phyloP scores from a whole-genome alignment of 2,329 filamentous ascomycete species.

The Blumeriella jaapii region DNA sequence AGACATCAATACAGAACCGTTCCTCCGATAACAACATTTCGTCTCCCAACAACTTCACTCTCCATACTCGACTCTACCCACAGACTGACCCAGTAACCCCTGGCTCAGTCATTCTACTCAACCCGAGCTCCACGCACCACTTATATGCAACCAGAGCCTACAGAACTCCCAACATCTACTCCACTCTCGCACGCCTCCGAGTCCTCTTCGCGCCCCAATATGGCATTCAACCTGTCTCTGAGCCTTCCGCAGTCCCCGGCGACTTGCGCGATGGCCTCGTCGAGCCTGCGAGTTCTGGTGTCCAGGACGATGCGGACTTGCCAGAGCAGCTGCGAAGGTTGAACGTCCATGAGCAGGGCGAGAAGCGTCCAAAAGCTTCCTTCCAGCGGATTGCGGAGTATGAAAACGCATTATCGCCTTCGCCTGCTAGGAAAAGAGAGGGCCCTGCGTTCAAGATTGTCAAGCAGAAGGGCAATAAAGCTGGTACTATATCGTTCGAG shows the following conservation, averaged over 20 bases:
- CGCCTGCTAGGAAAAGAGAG: conserved; percentile 32
- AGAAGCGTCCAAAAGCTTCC: conserved; percentile 22
- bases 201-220: conserved; percentile 36
- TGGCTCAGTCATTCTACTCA: conserved; percentile 26
- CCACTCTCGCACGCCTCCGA: conserved; percentile 29
- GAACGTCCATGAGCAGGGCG: conserved; percentile 31
- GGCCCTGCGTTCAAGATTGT: conserved; percentile 44
- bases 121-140: conserved; percentile 26
- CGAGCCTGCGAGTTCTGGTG: background rate
- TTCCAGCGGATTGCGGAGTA: conserved; percentile 44
- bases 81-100: conserved; percentile 26
- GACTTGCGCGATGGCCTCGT: conserved; percentile 6
- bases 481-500: conserved; percentile 23
- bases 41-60: too few relatives aligned
- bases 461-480: conserved; percentile 30
- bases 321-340: conserved; percentile 40
- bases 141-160: conserved; percentile 55
- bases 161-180: conserved; percentile 35
- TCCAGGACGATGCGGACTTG: conserved; percentile 22
- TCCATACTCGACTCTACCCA: conserved; percentile 5
- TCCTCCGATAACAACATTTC: too few relatives aligned
- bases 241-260: conserved; percentile 29
- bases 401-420: conserved; percentile 44
- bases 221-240: conserved; percentile 41
- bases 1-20: too few relatives aligned